Percentiles rank a stretch among this genome's conserved stretches.
Conservation (phyloP, 441 rosid species). For the Brassica balearica region DNA sequence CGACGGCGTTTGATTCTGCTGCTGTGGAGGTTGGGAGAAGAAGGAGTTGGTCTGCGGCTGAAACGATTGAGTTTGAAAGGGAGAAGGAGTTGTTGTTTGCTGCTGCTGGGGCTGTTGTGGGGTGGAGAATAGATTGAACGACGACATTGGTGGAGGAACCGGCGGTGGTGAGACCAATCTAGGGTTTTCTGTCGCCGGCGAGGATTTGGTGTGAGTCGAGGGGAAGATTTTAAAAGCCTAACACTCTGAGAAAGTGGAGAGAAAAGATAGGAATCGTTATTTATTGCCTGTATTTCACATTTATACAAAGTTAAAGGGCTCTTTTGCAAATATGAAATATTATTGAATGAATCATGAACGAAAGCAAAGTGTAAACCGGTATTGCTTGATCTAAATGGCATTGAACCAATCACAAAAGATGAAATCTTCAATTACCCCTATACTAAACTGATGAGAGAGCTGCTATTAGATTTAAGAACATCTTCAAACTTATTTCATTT, state of each 20-base stretch:
- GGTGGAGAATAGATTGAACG: conserved; percentile 64
- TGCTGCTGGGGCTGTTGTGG: conserved; percentile 61
- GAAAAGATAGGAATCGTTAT: background rate
- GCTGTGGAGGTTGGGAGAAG: conserved; percentile 51
- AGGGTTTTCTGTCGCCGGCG: conserved; percentile 32
- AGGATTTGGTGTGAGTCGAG: background rate
- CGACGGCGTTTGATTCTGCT: conserved; percentile 47
- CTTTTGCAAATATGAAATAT: background rate
- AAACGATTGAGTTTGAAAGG: conserved; percentile 55
- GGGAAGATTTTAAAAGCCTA: background rate
- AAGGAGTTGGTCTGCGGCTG: conserved; percentile 49
- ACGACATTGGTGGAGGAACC: conserved; percentile 60
- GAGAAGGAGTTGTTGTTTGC: background rate
- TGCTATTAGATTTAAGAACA: too few relatives aligned
- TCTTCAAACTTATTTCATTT: too few relatives aligned
- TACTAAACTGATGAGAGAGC: background rate
- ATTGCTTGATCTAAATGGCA: background rate
- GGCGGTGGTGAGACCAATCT: conserved; percentile 34
- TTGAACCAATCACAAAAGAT: background rate
- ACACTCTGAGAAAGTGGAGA: background rate
- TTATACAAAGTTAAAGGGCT: background rate
- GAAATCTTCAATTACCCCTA: background rate
- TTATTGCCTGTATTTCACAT: background rate
- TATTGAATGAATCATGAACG: too few relatives aligned
- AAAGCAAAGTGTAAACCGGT: background rate